Evolutionary conservation across 805 yeast genomes (phyloP), one percentile per base, ranked within the genome.

Genomic region (Metschnikowia santaceciliae): DNA sequence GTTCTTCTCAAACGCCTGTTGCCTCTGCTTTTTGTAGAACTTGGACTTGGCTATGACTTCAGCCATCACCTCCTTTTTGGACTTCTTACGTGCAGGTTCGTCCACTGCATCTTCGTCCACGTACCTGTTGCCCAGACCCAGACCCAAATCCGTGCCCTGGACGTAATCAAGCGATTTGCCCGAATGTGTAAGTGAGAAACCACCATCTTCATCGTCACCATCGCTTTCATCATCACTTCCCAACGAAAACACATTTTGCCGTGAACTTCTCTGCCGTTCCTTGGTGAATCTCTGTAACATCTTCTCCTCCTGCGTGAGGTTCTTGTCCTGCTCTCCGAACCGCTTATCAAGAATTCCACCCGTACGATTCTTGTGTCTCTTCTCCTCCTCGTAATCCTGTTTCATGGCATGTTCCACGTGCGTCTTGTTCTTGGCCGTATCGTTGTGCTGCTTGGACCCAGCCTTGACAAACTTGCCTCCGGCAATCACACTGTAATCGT

Each of bases 211-310:
- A 46, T 63, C 79, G 19, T 65, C 76, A 3, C 40, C 47, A 5
- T 70, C 76, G n/a, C 68, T 74, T 47, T 79, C 94, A 30, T 88
- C 92, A 47, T 91, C 79, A 62, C 88, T 86, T 61, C 82, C 92
- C 54, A 88, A 62, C 7, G 75, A 64, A 54, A 71, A 74, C 19
- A 62, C 66, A 32, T 83, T 80, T 39, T 76, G 72, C 20, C 78
- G 72, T n/a, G 81, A 71, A 52, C 79, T 78, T 15, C 77, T 61
- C 66, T 90, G 95, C 64, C 88, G 79, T 72, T 92, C 98, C 50
- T 85, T 82, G 3, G 97, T 88, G 73, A 90, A 94, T 72, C 99
- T 83, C 64, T 87, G 96, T 70, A 94, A 79, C 96, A 90, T 90
- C 67, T 87, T 89, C 59, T 94, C 97, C 68, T 94, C 98, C 11